phyloP scores from a whole-genome alignment of 441 rosid genomes.

The Hura crepitans region DNA sequence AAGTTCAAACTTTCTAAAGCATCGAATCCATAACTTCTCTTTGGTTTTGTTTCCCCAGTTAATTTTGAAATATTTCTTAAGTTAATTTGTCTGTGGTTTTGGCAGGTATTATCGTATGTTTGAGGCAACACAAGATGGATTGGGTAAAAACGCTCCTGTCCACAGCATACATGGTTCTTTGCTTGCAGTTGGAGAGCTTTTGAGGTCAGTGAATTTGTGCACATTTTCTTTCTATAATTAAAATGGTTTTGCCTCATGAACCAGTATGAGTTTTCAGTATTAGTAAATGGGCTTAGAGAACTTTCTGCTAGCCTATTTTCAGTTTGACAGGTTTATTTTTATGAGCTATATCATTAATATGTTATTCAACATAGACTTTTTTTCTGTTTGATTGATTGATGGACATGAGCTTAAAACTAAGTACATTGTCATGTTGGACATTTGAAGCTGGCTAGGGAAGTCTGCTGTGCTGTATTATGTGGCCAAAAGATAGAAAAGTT shows the following conservation, averaged over 20 bases:
- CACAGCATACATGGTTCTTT: constrained; percentile 99
- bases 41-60: neutral
- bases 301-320: neutral
- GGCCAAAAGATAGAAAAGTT: too few relatives aligned
- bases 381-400: neutral
- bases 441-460: too few relatives aligned
- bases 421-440: neutral
- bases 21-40: neutral
- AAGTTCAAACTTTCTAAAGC: neutral
- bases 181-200: constrained; percentile 98
- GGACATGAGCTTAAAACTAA: neutral
- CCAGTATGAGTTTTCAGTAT: neutral
- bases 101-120: constrained; percentile 95
- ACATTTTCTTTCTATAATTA: neutral
- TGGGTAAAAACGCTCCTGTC: constrained; percentile 92
- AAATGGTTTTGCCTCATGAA: neutral
- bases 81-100: constrained; percentile 21
- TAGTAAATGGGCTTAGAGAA: neutral
- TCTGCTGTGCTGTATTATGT: too few relatives aligned
- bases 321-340: neutral
- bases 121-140: constrained; percentile 99
- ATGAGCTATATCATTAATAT: neutral
- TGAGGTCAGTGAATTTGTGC: constrained; percentile 50
- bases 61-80: neutral
- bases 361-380: neutral